phyloP scores from a whole-genome alignment of 768 basidiomycete species.

The Clavaria fumosa region DNA sequence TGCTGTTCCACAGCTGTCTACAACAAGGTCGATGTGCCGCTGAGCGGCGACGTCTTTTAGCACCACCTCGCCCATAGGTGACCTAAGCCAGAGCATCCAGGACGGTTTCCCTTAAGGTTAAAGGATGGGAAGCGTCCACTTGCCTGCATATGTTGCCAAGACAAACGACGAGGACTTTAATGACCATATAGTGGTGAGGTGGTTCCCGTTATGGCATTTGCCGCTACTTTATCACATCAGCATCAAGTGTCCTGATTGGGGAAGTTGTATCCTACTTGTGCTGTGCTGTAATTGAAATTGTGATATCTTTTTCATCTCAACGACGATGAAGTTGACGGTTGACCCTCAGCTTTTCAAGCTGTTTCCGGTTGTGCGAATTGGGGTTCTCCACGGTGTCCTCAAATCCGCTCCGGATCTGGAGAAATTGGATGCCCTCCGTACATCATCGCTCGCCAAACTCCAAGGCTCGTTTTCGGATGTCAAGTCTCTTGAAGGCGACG shows the following conservation, averaged over 20 bases:
- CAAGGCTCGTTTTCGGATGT: conserved; percentile 1
- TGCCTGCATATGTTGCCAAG: conserved; percentile 76
- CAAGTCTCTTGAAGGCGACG: conserved; percentile 2
- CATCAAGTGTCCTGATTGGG: no score
- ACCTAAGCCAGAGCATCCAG: no score
- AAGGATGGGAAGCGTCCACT: no score
- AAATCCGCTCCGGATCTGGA: not conserved
- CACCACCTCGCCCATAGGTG: conserved; percentile 88
- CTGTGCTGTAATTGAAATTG: no score
- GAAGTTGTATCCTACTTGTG: no score
- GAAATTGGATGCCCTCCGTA: conserved; percentile 1
- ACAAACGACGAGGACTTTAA: conserved; percentile 59
- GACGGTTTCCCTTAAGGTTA: no score
- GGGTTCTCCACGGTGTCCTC: conserved; percentile 1
- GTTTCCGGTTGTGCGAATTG: conserved; percentile 2
- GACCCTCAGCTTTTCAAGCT: conserved; percentile 1
- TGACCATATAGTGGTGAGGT: conserved; percentile 9
- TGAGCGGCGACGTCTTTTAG: conserved; percentile 50
- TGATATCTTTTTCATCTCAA: no score
- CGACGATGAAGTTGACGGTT: conserved; percentile 1
- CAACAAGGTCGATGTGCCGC: conserved; percentile 48
- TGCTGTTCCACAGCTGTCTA: conserved; percentile 78
- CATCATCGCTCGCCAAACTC: not conserved
- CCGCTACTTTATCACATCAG: no score
- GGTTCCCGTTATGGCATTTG: not conserved